Base-by-base conservation (phyloP, 108 stramenopile genomes). In the Stephanodiscus triporus region DNA sequence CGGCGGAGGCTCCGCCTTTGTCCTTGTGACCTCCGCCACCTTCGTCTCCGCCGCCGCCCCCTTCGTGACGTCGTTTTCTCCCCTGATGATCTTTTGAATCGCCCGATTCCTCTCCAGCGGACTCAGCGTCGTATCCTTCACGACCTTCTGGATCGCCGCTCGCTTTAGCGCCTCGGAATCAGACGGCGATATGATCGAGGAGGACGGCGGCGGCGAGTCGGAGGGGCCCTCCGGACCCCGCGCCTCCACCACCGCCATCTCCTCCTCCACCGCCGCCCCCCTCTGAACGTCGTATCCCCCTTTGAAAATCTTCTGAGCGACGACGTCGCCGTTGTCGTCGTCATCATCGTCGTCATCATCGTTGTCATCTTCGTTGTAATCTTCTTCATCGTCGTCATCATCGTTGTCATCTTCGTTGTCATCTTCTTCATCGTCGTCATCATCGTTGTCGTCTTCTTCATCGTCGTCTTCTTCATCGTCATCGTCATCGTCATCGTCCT, bases 61-160 rank as follows among this genome's bases (percentile, higher is more conserved):
- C 40, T 58, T 20, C 55, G 58, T 3, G 1, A 19, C 63, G 19
- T 42, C 40, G 22, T 53, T 38, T 53, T 73, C 61, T 2, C 72
- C 72, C 32, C 49, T 27, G 34, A 83, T 56, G 29, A 83, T 83
- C 24, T 74, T 37, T 40, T 75, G 82, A 29, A 84, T 71, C 34
- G 40, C 37, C 2, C 45, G 9, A 57, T 84, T 74, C 56, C 54
- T 69, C 43, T 75, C 67, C 27, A 30, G 4, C 7, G 77, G 43
- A 38, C 73, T 36, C 40, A 83, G 45, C 4, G 68, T 24, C 4
- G 56, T 40, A 42, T 83, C 66, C 32, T 49, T 73, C 78, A 79
- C 71, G 32, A 79, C 65, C 29, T 57, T 63, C 27, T 66, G 67
- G 38, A 62, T 62, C 16, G 53, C 53, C 9, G 23, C 53, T 0